Base-by-base conservation (phyloP, 148 eudicot species). In the Heliosperma pusillum region DNA sequence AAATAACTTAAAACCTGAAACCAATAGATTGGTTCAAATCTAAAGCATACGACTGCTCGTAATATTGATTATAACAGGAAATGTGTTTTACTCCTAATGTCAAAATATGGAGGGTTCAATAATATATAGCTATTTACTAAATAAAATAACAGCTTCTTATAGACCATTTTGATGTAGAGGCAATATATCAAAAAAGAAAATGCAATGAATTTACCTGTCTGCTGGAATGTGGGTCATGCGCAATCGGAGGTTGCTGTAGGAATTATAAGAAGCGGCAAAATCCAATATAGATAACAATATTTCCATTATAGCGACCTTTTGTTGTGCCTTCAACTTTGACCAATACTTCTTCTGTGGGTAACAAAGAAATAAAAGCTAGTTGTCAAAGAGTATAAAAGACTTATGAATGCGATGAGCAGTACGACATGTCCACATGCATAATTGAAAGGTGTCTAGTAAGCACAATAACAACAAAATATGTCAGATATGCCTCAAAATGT, bases 231-330 rank as follows among this genome's bases (percentile, higher is more conserved):
- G 97, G 80, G 82, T 86, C 93, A 95, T 90, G 66, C 97, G 92
- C 85, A 79, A 67, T 79, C 94, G 89, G 76, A 95, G 96, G 76
- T 88, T 95, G 64, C 87, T 80, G 75, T 85, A 92, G 26, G 99
- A 95, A 77, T 95, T 95, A 85, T 92, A 95, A 20, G 99, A 89
- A 66, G 97, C 89, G 78, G 99, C 91, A 85, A 95, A 95, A 87
- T 95, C 99, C 71, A 95, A 85, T 63, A 89, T 82, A 9, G 99
- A 89, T 75, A 95, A 85, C 83, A 92, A 89, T 80, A 92, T 92
- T 69, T 92, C 99, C 93, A 95, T 89, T 44, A 95, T 78, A 71
- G 87, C 74, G 75, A 89, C 85, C 90, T 90, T 92, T 77, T 95
- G 99, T 29, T 81, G 80, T 22, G 90, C 80, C 68, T 81, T 89